A percentile compares a stretch with the other conserved stretches of the same genome.
Evolutionary conservation across 768 basidiomycete genomes (phyloP).

Genomic region (Amanita pallidorosea): DNA sequence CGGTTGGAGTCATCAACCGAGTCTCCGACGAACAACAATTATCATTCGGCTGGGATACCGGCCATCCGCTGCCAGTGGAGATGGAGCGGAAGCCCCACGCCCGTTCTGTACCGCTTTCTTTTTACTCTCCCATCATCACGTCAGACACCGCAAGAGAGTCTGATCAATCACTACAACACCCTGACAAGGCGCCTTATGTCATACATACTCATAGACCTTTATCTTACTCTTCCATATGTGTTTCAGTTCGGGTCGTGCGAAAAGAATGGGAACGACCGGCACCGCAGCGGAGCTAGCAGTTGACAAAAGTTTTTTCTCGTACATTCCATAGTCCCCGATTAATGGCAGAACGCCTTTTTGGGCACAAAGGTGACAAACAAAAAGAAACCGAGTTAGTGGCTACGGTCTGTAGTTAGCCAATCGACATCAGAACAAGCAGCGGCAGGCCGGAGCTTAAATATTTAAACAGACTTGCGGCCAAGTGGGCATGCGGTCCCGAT

Average conservation of each 20-base stretch:
- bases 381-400: neutral
- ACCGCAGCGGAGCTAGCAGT: neutral
- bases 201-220: neutral
- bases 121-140: neutral
- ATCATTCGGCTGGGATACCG: neutral
- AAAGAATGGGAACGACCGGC: neutral
- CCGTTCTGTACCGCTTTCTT: neutral
- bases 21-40: too few species aligned
- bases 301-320: neutral
- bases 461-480: neutral
- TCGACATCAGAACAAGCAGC: neutral
- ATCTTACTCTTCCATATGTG: neutral
- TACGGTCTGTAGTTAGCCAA: neutral
- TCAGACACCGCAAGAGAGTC: neutral
- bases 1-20: too few species aligned
- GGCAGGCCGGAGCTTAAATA: neutral
- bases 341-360: neutral
- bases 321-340: neutral
- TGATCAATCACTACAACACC: neutral
- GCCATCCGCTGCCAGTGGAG: neutral
- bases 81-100: neutral
- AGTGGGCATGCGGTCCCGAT: neutral
- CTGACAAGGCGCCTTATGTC: neutral
- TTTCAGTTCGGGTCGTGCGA: neutral
- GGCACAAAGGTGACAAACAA: neutral